Evolutionary conservation across 805 yeast species (phyloP).

Genomic region (Diddensiella santjacobensis): DNA sequence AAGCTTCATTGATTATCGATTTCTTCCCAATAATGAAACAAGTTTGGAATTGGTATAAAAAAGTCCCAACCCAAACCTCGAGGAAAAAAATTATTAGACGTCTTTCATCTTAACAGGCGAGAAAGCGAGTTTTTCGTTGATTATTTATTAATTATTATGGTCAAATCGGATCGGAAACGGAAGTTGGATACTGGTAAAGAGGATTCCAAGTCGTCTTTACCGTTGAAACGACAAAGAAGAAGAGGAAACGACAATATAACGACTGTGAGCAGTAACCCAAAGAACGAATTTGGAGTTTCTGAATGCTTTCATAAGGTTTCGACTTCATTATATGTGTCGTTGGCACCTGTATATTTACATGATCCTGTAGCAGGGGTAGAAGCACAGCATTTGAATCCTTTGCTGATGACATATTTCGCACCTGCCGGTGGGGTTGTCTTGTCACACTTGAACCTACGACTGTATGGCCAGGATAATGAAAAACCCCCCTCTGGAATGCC

Average conservation of each 20-base stretch:
- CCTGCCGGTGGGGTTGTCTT: conserved; percentile 79
- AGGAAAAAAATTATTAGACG: neutral
- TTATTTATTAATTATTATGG: neutral
- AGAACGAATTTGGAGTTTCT: conserved; percentile 35
- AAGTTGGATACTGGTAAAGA: conserved; percentile 2
- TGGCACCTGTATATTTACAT: conserved; percentile 76
- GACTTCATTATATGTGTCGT: conserved; percentile 67
- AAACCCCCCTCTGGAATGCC: conserved; percentile 30
- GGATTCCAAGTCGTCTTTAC: neutral
- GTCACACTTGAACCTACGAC: conserved; percentile 64
- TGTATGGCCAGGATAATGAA: conserved; percentile 41
- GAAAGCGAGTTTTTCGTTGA: neutral
- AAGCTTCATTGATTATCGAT: conserved; percentile 31
- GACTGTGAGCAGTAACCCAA: conserved; percentile 23
- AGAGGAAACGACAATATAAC: neutral
- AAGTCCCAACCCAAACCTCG: neutral
- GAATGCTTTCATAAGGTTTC: conserved; percentile 65
- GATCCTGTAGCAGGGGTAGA: conserved; percentile 75
- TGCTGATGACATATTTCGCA: conserved; percentile 76
- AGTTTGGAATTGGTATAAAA: neutral
- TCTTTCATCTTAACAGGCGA: too few species aligned
- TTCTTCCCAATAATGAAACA: conserved; percentile 17
- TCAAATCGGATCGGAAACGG: neutral
- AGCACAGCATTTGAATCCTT: conserved; percentile 84
- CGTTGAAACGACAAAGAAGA: conserved; percentile 1